Evolutionary conservation across 257 asterid genomes (phyloP).

Genomic region (Solanum tarijense): DNA sequence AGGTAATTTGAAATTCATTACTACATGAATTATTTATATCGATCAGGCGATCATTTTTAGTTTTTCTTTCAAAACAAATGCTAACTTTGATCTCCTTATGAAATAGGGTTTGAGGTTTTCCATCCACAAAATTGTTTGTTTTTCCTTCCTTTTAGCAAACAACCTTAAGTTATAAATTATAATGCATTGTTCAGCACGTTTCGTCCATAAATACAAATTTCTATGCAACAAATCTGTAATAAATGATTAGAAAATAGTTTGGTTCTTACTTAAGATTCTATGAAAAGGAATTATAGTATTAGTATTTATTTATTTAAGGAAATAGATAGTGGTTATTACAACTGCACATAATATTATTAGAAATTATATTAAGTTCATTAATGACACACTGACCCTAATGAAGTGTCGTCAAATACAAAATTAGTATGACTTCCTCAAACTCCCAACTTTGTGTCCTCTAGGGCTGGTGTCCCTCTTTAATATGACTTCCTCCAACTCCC

Average conservation of each 20-base stretch:
- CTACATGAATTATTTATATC: too few relatives aligned
- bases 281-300: not conserved
- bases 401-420: not conserved
- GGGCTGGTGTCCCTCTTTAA: not conserved
- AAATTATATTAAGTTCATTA: not conserved
- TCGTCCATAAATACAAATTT: not conserved
- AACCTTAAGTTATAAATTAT: not conserved
- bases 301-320: not conserved
- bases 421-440: not conserved
- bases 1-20: not conserved
- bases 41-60: not conserved
- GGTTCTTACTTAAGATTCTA: not conserved
- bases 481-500: not conserved
- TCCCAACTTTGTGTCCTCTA: not conserved
- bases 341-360: not conserved
- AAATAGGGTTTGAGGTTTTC: not conserved
- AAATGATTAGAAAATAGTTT: not conserved
- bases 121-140: not conserved
- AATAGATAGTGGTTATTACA: not conserved
- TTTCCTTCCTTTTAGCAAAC: not conserved
- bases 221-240: not conserved
- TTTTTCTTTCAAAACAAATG: not conserved
- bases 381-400: not conserved
- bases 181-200: not conserved
- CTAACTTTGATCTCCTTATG: not conserved